These are phyloP conservation scores for Phytophthora gonapodyides DNA, from an alignment of 352 stramenopile species.

Conservation along the genomic window DNA sequence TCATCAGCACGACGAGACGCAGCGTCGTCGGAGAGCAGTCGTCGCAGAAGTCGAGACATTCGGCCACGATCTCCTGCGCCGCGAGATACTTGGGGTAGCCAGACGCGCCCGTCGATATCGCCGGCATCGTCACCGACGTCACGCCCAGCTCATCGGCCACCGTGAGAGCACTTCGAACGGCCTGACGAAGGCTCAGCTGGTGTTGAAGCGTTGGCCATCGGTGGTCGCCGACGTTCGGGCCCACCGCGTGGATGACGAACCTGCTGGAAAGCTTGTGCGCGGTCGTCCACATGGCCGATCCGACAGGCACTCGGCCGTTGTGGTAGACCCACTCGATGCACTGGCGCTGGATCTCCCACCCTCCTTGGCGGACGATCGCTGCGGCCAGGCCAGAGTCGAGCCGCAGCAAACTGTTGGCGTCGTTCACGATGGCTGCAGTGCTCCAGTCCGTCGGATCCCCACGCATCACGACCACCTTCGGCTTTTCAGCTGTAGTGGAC, in stretches of 20 bases:
- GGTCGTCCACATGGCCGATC: slow-evolving; percentile 39
- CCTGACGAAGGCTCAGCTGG: slow-evolving; percentile 14
- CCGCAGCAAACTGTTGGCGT: slow-evolving; percentile 34
- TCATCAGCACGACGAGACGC: slow-evolving; percentile 38
- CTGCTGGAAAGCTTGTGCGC: slow-evolving; percentile 34
- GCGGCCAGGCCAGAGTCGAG: slow-evolving; percentile 36
- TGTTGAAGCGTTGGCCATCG: slow-evolving; percentile 10
- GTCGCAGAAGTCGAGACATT: slow-evolving; percentile 31
- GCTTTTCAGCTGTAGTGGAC: background rate
- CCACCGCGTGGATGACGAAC: slow-evolving; percentile 51
- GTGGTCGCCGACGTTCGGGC: slow-evolving; percentile 23
- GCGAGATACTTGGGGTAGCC: slow-evolving; percentile 46
- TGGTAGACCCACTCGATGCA: slow-evolving; percentile 31
- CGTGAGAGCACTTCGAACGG: slow-evolving; percentile 27
- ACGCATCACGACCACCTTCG: slow-evolving; percentile 37
- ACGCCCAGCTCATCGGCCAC: slow-evolving; percentile 30
- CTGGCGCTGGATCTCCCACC: slow-evolving; percentile 35
- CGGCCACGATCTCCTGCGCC: slow-evolving; percentile 40
- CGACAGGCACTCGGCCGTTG: slow-evolving; percentile 33
- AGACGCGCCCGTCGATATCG: slow-evolving; percentile 45
- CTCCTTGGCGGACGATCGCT: slow-evolving; percentile 34
- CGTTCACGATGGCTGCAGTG: slow-evolving; percentile 47
- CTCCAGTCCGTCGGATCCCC: slow-evolving; percentile 44
- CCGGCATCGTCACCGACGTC: slow-evolving; percentile 41
- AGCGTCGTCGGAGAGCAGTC: slow-evolving; percentile 7